These are phyloP conservation scores for Tetrahymena malaccensis DNA, from an alignment of 73 alveolate genomes.

Conservation along the genomic window DNA sequence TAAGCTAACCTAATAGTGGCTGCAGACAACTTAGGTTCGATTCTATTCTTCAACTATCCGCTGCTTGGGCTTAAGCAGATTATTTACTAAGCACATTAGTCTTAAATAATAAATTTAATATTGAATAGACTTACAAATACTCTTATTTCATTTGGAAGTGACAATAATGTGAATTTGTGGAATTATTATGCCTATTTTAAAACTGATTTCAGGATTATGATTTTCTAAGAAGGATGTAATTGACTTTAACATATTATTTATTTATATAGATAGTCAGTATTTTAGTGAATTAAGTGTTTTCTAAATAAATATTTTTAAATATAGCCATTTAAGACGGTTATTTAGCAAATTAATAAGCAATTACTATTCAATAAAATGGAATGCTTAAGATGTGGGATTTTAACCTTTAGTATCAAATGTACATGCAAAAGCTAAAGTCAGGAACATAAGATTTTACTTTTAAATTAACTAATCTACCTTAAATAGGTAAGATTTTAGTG, in stretches of 20 bases:
- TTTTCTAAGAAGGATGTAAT: neutral
- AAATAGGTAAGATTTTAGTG: neutral
- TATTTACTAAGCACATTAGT: neutral
- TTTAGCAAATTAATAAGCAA: neutral
- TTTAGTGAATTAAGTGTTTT: neutral
- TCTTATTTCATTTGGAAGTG: neutral
- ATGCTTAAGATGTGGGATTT: neutral
- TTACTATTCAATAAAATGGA: neutral
- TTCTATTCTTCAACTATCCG: neutral
- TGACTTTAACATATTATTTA: too few relatives aligned
- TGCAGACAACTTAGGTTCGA: neutral
- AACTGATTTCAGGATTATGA: neutral
- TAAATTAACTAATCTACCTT: neutral
- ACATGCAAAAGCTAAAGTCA: neutral
- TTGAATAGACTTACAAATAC: neutral
- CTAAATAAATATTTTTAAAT: neutral
- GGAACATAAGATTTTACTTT: neutral
- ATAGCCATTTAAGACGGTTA: neutral
- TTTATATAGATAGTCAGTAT: too few relatives aligned
- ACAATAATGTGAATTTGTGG: neutral
- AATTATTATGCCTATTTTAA: neutral
- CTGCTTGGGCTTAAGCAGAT: neutral
- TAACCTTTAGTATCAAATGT: neutral
- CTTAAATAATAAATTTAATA: neutral
- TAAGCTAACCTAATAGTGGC: neutral